phyloP scores from a whole-genome alignment of 148 eudicot species.

The Fagopyrum homotropicum region DNA sequence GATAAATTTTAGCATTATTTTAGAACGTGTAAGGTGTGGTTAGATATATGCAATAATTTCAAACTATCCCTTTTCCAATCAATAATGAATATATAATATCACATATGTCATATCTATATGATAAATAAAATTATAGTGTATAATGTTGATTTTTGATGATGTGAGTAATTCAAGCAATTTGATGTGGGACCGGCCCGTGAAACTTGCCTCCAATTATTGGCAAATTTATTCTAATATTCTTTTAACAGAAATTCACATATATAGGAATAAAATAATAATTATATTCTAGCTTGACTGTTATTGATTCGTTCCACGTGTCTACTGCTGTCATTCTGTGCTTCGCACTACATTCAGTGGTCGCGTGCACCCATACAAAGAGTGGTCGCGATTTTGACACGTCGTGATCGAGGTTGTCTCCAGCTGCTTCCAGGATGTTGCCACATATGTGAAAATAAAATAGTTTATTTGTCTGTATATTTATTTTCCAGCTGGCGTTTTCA shows the following conservation, averaged over 20 bases:
- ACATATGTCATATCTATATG: too few relatives aligned
- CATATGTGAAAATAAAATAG: not conserved
- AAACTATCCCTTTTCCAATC: too few relatives aligned
- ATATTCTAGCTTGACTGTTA: not conserved
- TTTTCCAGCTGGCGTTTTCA: not conserved
- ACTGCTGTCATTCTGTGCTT: not conserved
- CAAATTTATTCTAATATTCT: not conserved
- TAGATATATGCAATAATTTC: too few relatives aligned
- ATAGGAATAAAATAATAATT: not conserved
- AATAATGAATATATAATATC: too few relatives aligned
- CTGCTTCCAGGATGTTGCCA: constrained; percentile 2
- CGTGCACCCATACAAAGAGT: not conserved
- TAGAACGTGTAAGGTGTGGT: too few relatives aligned
- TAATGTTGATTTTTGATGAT: too few relatives aligned
- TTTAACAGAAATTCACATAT: not conserved
- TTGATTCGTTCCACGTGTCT: not conserved
- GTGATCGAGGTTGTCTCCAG: not conserved
- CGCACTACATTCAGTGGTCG: not conserved
- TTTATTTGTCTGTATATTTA: not conserved
- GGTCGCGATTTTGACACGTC: not conserved
- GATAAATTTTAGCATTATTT: too few relatives aligned
- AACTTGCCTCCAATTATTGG: constrained; percentile 2
- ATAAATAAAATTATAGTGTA: too few relatives aligned
- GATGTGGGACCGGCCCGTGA: not conserved
- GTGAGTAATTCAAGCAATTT: too few relatives aligned